These are phyloP conservation scores for Penicillium turbatum DNA, from an alignment of 495 filamentous ascomycete genomes.

Conservation along the genomic window DNA sequence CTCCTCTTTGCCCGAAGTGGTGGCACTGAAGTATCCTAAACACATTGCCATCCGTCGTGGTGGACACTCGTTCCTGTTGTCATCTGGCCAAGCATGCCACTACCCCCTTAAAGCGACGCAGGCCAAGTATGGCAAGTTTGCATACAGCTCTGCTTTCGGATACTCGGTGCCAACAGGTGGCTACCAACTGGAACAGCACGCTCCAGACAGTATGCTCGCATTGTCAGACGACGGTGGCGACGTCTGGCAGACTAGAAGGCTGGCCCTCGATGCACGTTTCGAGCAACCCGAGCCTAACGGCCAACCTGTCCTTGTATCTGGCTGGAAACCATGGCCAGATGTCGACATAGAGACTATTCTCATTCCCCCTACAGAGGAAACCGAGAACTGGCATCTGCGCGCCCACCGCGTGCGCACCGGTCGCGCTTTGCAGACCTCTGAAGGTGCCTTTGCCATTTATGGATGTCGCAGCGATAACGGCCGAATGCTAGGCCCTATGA, in stretches of 20 bases:
- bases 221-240: conserved; percentile 75
- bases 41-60: conserved; percentile 60
- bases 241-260: conserved; percentile 68
- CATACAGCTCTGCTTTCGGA: conserved; percentile 68
- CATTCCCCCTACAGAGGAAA: conserved; percentile 49
- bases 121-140: conserved; percentile 77
- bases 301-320: conserved; percentile 55
- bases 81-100: conserved; percentile 71
- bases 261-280: conserved; percentile 55
- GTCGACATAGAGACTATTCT: conserved; percentile 61
- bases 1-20: conserved; percentile 47
- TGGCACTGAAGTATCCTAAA: conserved; percentile 58
- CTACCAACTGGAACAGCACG: conserved; percentile 72
- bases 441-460: conserved; percentile 67
- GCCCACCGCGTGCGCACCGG: conserved; percentile 56
- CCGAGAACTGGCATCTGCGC: conserved; percentile 66
- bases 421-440: conserved; percentile 59
- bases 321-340: conserved; percentile 64
- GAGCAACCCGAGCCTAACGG: conserved; percentile 44
- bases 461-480: conserved; percentile 56
- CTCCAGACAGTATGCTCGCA: conserved; percentile 68
- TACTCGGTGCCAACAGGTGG: conserved; percentile 72
- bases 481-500: conserved; percentile 52
- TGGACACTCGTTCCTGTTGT: conserved; percentile 67
- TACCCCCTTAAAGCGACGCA: conserved; percentile 76